Base-by-base conservation (phyloP, 257 asterid species). In the Salvia rosmarinus region DNA sequence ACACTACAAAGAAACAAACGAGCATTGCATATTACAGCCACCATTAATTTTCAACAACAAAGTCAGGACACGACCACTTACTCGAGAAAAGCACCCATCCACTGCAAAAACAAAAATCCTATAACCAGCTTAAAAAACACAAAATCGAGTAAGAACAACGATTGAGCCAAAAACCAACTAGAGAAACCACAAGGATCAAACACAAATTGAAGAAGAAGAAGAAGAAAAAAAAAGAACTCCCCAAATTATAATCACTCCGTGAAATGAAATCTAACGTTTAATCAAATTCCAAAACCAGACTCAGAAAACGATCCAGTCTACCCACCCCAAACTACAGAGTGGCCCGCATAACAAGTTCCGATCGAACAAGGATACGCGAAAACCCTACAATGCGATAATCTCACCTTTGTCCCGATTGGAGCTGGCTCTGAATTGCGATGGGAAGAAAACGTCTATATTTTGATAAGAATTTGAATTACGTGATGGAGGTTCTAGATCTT, bases 401-500 rank as follows among this genome's bases (percentile, higher is more conserved):
- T 11, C 9, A 67, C 74, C 74, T 67, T 32, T 12, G 6, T 9
- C 60, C 43, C 20, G 55, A 57, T 74, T 51, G 32, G 46, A 47
- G 56, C 32, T 34, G 70, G 7, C 40, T 13, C 23, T 35, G 25
- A 49, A 54, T 32, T n/a, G 56, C 57, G 43, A 8, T 23, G 55
- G 0, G 35, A 57, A 13, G 56, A 20, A n/a, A n/a, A n/a, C n/a
- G n/a, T n/a, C n/a, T n/a, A n/a, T n/a, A n/a, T n/a, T n/a, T n/a
- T n/a, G n/a, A n/a, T n/a, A n/a, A n/a, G n/a, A 8, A 21, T 9
- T 67, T 25, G 69, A 58, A 62, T 56, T 67, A 35, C 39, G 69
- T 14, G 44, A 66, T 19, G 39, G 37, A 14, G 19, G 32, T 47
- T 75, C 13, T 8, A 49, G 75, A 67, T 75, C 79, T 34, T 67